Base-by-base conservation (phyloP, 1,139 yeast genomes). In the Kurtzmaniella quercitrusa region DNA sequence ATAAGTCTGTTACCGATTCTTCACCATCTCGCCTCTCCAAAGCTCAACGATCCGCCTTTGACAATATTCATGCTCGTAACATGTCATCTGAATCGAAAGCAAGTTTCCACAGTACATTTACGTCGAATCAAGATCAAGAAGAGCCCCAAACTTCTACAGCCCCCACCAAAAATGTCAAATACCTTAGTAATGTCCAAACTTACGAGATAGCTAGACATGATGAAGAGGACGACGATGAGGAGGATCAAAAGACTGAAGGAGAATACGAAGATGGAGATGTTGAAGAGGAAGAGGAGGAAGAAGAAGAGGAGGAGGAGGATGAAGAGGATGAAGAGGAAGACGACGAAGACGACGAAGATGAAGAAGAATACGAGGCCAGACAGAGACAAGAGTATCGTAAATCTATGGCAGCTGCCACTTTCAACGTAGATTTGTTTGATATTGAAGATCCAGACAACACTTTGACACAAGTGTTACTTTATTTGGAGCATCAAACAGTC, bases 401-500 rank as follows among this genome's bases (percentile, higher is more conserved):
- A 54, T 72, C 77, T 1, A 70, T 73, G 74, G 79, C 79, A 2
- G 78, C 79, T 1, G 77, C 77, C 7, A 70, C 75, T 0, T 85
- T 84, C 64, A 84, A 84, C 60, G 73, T 85, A 41, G 85, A 83
- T 46, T 77, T 81, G 41, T 88, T 87, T 63, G 89, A 87, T 63
- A 82, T 86, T 47, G 85, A 81, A 50, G 88, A 87, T 59, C 95
- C 95, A 2, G 96, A 89, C 56, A 87, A 86, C 59, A 86, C 96
- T 0, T 75, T 91, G 48, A 81, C 89, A 4, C 95, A 90, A 57
- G 81, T 93, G 45, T 79, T 90, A 54, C 75, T 84, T 40, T 93
- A 89, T 61, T 73, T 93, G 57, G 98, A 93, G 60, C 95, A 89
- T 62, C 96, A 91, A 66, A 91, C 98, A 0, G 93, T 87, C 29